Evolutionary conservation across 2,329 filamentous ascomycete genomes (phyloP), one percentile per base, ranked within the genome.

Genomic region (Aspergillus sclerotialis): DNA sequence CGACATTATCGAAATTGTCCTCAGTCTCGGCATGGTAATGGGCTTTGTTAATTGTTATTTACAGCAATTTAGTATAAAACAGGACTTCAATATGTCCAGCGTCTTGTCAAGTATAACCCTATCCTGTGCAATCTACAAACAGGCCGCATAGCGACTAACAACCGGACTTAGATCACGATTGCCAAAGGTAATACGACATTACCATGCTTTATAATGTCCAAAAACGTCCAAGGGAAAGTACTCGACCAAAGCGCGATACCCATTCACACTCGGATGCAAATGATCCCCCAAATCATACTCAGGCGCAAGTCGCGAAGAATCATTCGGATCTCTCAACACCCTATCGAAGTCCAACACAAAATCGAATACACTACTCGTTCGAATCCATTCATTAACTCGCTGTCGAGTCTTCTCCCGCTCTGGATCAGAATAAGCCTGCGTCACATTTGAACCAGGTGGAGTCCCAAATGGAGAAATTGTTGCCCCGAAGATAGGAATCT

Each of bases 381-480:
- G 53, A 18, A 83, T 82, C 65, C 75, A 84, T 7, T 64, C 53
- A 47, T 84, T 84, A 11, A 84, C 63, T 14, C 62, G 62, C 46
- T 72, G 64, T 30, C 80, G 58, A 2, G 75, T 76, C 44, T 61
- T 55, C 49, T 84, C 78, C 6, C 77, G 58, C 26, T 67, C 58
- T 0, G 72, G 64, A 42, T 69, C 60, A 7, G 68, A 72, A 48
- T 82, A 82, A 16, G 67, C 58, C 54, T 79, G 71, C 4, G 44
- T 45, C 11, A 40, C 35, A 5, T 47, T 59, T 3, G 60, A 55
- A 4, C 26, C 32, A 3, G 18, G 25, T 0, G 58, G 57, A 7
- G 64, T 67, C 7, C 55, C 62, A 44, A 84, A 84, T 0, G 78
- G 79, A 3, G 78, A 82, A 39, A 83, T 80, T 0, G 80, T 84